phyloP scores from a whole-genome alignment of 768 basidiomycete species.

The Xerocomellus intermedius region DNA sequence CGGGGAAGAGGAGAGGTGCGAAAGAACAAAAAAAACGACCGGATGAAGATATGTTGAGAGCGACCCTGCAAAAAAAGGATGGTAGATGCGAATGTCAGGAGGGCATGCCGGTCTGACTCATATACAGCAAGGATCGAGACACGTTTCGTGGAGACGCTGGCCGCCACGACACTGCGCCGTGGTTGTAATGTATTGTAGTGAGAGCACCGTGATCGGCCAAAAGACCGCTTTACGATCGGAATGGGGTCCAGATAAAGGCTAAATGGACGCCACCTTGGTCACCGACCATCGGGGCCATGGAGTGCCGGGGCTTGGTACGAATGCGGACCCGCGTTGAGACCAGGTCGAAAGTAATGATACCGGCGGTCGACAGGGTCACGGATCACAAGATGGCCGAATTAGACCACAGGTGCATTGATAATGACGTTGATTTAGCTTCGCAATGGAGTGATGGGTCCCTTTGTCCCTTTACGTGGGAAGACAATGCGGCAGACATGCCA shows the following conservation, averaged over 20 bases:
- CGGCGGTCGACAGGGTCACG: not conserved
- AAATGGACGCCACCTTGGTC: not conserved
- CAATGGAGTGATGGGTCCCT: slow-evolving; percentile 13
- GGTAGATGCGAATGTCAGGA: not conserved
- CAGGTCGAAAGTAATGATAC: not conserved
- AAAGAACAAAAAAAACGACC: not conserved
- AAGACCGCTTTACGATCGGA: slow-evolving; percentile 8
- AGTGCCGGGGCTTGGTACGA: not conserved
- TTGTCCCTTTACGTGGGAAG: slow-evolving; percentile 11
- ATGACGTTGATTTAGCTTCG: slow-evolving; percentile 22
- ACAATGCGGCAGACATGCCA: slow-evolving; percentile 26
- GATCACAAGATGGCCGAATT: not conserved
- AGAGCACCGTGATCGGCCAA: slow-evolving; percentile 6
- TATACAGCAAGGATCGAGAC: slow-evolving; percentile 27
- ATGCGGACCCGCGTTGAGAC: not conserved
- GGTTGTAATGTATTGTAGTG: slow-evolving; percentile 15
- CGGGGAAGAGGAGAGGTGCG: not conserved
- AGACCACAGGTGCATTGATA: slow-evolving; percentile 2
- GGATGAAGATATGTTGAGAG: not conserved
- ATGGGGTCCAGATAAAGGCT: slow-evolving; percentile 7
- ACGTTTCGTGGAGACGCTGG: slow-evolving; percentile 26
- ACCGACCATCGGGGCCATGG: not conserved
- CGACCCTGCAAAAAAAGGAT: slow-evolving; percentile 1
- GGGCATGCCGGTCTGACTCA: slow-evolving; percentile 9
- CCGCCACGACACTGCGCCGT: slow-evolving; percentile 23